These are phyloP conservation scores for Miamiensis avidus DNA, from an alignment of 169 alveolate genomes.

Conservation along the genomic window DNA sequence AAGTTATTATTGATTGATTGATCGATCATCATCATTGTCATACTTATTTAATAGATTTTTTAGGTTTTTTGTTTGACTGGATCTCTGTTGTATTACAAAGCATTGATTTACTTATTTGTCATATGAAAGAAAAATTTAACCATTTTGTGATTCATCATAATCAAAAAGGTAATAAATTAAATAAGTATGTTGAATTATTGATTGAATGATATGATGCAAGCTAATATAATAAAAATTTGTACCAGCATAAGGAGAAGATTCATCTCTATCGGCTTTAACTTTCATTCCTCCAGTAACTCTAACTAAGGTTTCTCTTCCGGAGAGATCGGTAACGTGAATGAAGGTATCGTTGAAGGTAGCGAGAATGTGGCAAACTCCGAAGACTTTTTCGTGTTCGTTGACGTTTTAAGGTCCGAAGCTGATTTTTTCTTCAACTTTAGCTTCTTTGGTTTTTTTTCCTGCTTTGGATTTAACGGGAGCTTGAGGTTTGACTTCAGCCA, in stretches of 20 bases:
- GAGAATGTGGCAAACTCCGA: constrained; percentile 99
- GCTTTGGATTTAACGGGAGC: not conserved
- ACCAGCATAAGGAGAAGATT: constrained; percentile 99
- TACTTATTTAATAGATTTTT: too few species aligned
- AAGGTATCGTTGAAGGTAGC: constrained; percentile 99
- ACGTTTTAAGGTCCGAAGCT: constrained; percentile 44
- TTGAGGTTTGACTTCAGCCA: not conserved
- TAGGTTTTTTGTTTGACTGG: too few species aligned
- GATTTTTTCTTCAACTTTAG: constrained; percentile 5
- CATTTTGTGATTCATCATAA: too few species aligned
- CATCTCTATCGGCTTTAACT: constrained; percentile 99
- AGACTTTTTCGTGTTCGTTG: constrained; percentile 91
- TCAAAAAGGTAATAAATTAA: too few species aligned
- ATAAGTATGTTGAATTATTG: too few species aligned
- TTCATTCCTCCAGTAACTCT: constrained; percentile 99
- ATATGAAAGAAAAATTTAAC: too few species aligned
- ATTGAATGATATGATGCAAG: too few species aligned
- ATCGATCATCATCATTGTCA: too few species aligned
- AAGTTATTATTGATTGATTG: too few species aligned
- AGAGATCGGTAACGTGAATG: constrained; percentile 99
- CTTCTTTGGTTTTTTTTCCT: not conserved
- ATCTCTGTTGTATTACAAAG: too few species aligned
- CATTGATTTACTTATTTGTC: too few species aligned
- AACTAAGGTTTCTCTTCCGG: constrained; percentile 99
- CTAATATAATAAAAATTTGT: too few species aligned